Percentiles rank a stretch among this genome's conserved stretches.
Evolutionary conservation across 2,329 filamentous ascomycete genomes (phyloP).

Genomic region (Diplodia corticola): DNA sequence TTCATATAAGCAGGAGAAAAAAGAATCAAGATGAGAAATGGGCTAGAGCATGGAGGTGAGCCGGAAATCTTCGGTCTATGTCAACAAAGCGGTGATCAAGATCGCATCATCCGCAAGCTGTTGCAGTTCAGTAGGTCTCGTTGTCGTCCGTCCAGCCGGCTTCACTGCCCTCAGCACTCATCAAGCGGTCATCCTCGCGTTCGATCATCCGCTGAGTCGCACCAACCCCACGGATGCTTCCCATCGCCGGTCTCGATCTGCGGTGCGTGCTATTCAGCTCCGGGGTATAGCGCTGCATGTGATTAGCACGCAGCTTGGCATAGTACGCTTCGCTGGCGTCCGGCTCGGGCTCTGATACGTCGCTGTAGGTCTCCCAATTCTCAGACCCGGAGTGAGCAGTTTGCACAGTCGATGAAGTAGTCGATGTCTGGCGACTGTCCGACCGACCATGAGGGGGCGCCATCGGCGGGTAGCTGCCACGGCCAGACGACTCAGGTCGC

Average conservation of each 20-base stretch:
- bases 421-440: constrained; percentile 66
- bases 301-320: constrained; percentile 66
- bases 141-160: constrained; percentile 55
- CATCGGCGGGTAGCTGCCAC: constrained; percentile 24
- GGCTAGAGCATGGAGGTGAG: background rate
- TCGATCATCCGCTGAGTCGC: constrained; percentile 41
- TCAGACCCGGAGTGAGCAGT: constrained; percentile 69
- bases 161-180: constrained; percentile 46
- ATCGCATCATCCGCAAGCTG: background rate
- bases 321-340: constrained; percentile 80
- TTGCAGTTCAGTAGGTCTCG: background rate
- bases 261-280: constrained; percentile 15
- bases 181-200: constrained; percentile 45
- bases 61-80: background rate
- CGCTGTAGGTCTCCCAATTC: constrained; percentile 97
- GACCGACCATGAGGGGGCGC: constrained; percentile 26
- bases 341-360: constrained; percentile 51
- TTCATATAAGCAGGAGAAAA: constrained; percentile 7
- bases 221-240: constrained; percentile 49
- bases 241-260: constrained; percentile 29
- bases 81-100: background rate
- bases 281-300: constrained; percentile 24
- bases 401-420: constrained; percentile 60
- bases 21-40: background rate
- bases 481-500: constrained; percentile 13